Evolutionary conservation across 352 stramenopile genomes (phyloP), one percentile per base, ranked within the genome.

Genomic region (Phytopythium boreale): DNA sequence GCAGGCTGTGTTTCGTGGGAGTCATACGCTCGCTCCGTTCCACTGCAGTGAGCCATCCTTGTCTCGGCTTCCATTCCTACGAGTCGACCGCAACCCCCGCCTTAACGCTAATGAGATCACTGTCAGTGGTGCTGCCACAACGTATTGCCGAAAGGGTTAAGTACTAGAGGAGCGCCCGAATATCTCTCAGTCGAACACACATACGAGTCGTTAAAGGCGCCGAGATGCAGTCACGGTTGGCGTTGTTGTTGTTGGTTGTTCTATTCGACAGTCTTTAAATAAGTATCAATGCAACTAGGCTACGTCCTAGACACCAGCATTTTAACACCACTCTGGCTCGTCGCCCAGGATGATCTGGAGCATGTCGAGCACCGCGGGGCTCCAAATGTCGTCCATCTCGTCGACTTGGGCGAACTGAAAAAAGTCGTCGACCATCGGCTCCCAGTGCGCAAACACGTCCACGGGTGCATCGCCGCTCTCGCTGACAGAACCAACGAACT

Each of bases 321-420:
- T 12, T 17, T 17, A 47, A 1, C 17, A 47, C 0, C 37, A 67
- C 26, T 17, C 67, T n/a, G 53, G 58, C 27, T 73, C 62, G 59
- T 73, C 66, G 37, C 66, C 66, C 9, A 75, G 64, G n/a, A 75
- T 72, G 26, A 66, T 72, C 39, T 67, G 61, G 19, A 75, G 55
- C 0, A 66, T 72, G 41, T 75, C 65, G 7, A 75, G 41, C 41
- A 75, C 39, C 9, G 63, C 55, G 4, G 69, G 66, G 44, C 69
- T 70, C 69, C 69, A 75, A 11, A 64, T 59, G 22, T 75, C 69
- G 58, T 72, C 69, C 11, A 70, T 65, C 31, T 46, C 34, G 31
- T 46, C 52, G 20, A 31, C 17, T 1, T 24, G 29, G 14, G 29
- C 15, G 9, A 46, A 11, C 19, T 47, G 29, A 31, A 29, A 46